These are phyloP conservation scores for Acephala macrosclerotiorum DNA, from an alignment of 2,329 filamentous ascomycete species.

Conservation along the genomic window DNA sequence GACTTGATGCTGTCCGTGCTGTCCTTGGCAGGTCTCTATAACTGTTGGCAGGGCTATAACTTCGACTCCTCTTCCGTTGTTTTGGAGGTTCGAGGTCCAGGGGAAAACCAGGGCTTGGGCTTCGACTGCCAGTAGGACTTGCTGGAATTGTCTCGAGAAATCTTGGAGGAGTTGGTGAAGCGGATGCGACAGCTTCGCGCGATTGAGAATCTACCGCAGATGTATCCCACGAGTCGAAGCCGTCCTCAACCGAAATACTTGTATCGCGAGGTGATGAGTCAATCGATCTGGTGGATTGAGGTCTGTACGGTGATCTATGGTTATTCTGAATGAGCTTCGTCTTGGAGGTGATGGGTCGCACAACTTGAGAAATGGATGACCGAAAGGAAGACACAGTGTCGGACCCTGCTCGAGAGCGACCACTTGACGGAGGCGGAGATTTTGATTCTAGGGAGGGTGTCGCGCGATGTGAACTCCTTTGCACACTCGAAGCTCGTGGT, in stretches of 20 bases:
- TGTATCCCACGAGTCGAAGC: conserved; percentile 80
- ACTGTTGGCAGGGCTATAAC: conserved; percentile 41
- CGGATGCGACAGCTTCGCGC: conserved; percentile 61
- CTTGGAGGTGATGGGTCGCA: conserved; percentile 64
- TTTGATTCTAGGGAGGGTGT: conserved; percentile 35
- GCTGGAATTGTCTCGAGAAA: conserved; percentile 76
- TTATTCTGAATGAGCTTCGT: conserved; percentile 58
- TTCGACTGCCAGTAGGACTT: conserved; percentile 68
- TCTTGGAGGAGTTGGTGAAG: conserved; percentile 44
- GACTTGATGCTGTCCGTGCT: conserved; percentile 30
- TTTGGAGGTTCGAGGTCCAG: conserved; percentile 62
- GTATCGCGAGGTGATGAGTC: conserved; percentile 29
- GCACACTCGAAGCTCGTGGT: conserved; percentile 26
- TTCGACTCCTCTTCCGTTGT: conserved; percentile 40
- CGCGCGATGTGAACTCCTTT: conserved; percentile 25
- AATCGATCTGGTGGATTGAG: conserved; percentile 57
- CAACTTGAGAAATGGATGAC: conserved; percentile 54
- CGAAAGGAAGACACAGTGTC: conserved; percentile 57
- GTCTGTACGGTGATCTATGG: conserved; percentile 49
- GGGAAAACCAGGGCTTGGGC: conserved; percentile 67
- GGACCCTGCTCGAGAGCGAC: conserved; percentile 53
- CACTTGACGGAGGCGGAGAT: conserved; percentile 49
- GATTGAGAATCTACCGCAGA: conserved; percentile 70
- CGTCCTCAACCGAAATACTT: conserved; percentile 55
- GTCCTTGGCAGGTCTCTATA: conserved; percentile 27